These are phyloP conservation scores for Penicillium ucsense DNA, from an alignment of 495 filamentous ascomycete genomes.

Conservation along the genomic window DNA sequence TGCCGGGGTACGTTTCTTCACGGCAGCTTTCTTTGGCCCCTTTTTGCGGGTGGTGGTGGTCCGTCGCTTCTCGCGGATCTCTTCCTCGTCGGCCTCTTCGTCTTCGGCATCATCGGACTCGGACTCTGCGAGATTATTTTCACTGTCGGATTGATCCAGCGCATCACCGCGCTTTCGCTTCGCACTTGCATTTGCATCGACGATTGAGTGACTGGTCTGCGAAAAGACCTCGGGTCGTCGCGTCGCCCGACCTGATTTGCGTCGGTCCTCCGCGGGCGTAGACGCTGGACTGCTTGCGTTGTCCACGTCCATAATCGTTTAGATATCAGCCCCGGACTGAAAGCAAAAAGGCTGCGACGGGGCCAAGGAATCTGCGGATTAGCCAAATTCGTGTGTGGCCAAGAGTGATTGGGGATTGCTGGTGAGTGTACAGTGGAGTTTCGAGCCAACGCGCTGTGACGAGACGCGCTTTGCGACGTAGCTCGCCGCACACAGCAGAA, in stretches of 20 bases:
- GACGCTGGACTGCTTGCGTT: slow-evolving; percentile 18
- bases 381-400: background rate
- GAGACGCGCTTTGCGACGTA: no score
- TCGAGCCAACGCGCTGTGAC: no score
- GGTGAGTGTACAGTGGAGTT: no score
- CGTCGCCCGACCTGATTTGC: slow-evolving; percentile 75
- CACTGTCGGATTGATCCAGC: slow-evolving; percentile 26
- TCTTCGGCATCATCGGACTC: slow-evolving; percentile 39
- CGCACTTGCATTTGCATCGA: slow-evolving; percentile 22
- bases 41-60: slow-evolving; percentile 29
- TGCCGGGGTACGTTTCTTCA: slow-evolving; percentile 22
- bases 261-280: slow-evolving; percentile 45
- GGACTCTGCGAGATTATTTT: slow-evolving; percentile 39
- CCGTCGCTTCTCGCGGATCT: slow-evolving; percentile 47
- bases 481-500: no score
- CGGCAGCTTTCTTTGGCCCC: slow-evolving; percentile 54
- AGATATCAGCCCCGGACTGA: background rate
- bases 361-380: background rate
- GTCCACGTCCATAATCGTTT: slow-evolving; percentile 27
- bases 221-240: slow-evolving; percentile 62
- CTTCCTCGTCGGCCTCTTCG: slow-evolving; percentile 57
- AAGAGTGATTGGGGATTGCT: no score
- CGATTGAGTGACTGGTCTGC: slow-evolving; percentile 25
- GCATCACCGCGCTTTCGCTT: slow-evolving; percentile 47
- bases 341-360: slow-evolving; percentile 2